Conservation (phyloP, 2,329 filamentous ascomycete species). For the Stromatinia cepivora region DNA sequence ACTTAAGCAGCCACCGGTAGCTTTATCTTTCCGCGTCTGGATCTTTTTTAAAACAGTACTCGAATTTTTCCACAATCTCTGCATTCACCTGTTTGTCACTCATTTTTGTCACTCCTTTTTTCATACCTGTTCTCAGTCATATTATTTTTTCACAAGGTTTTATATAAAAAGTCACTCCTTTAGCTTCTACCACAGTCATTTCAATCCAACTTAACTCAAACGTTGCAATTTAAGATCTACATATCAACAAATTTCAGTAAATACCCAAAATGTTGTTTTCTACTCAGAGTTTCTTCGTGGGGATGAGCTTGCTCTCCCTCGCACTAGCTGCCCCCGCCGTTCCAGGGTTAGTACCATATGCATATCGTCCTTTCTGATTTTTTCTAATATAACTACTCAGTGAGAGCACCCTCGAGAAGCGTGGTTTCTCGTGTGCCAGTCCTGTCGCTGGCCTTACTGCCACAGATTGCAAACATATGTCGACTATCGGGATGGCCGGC, state of each 20-base stretch:
- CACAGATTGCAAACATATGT: conserved; percentile 25
- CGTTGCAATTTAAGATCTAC: neutral
- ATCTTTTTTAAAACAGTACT: neutral
- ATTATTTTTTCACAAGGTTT: neutral
- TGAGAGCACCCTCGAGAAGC: conserved; percentile 19
- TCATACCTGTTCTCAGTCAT: neutral
- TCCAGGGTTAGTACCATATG: conserved; percentile 13
- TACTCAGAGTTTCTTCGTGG: conserved; percentile 7
- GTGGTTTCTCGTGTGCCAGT: conserved; percentile 18
- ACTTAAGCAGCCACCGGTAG: conserved; percentile 12
- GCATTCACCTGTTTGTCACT: conserved; percentile 3
- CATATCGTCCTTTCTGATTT: neutral
- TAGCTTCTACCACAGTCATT: neutral
- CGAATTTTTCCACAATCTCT: neutral
- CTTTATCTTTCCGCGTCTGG: neutral
- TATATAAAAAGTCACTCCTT: conserved; percentile 15
- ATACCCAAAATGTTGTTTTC: conserved; percentile 20
- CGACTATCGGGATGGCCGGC: conserved; percentile 19
- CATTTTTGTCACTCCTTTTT: conserved; percentile 17
- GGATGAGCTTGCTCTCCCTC: conserved; percentile 22
- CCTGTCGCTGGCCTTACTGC: conserved; percentile 19
- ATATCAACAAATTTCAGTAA: neutral
- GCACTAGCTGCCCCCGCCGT: conserved; percentile 14
- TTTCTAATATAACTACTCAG: neutral
- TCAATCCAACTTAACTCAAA: neutral